Base-by-base conservation (phyloP, 2,329 filamentous ascomycete genomes). In the Onygena corvina region DNA sequence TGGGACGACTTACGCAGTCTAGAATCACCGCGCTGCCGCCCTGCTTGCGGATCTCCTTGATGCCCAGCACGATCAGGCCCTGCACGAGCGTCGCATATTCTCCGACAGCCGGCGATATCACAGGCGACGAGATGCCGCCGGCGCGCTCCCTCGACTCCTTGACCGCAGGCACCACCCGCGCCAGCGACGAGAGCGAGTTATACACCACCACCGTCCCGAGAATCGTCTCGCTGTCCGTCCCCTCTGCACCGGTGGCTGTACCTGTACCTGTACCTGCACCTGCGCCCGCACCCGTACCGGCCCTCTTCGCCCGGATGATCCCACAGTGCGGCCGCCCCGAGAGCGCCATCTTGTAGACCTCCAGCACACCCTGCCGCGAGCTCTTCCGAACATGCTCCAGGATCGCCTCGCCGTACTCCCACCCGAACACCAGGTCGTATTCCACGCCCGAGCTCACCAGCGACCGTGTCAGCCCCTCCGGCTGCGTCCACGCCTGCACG, bases 401-500 rank as follows among this genome's bases (percentile, higher is more conserved):
- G 29, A 93, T 83, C 2, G 76, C 74, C 8, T 84, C 82, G 7
- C 81, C 77, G 57, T 87, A 86, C 49, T 88, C 84, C 64, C 81
- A 76, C 6, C 86, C 86, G 58, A 87, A 82, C 14, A 94, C 84
- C 33, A 93, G 74, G 58, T 94, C 87, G 59, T 93, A 94, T 58
- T 81, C 81, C 49, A 87, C 79, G 29, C 80, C 83, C 18, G 83
- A 80, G 40, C 78, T 76, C 56, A 86, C 79, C 23, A 93, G 76
- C 53, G 77, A 84, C 59, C 83, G 81, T 1, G 83, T 74, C 57
- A 94, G 76, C 0, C 85, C 85, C 33, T 89, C 82, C 0, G 87
- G 86, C 4, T 84, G 79, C 4, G 73, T 69, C 87, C 87, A 94
- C 9, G 73, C 75, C 20, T 73, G 65, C n/a, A 93, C 69, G 56